phyloP scores from a whole-genome alignment of 371 early-diverging fungal species.

The Haplosporangium sp. region DNA sequence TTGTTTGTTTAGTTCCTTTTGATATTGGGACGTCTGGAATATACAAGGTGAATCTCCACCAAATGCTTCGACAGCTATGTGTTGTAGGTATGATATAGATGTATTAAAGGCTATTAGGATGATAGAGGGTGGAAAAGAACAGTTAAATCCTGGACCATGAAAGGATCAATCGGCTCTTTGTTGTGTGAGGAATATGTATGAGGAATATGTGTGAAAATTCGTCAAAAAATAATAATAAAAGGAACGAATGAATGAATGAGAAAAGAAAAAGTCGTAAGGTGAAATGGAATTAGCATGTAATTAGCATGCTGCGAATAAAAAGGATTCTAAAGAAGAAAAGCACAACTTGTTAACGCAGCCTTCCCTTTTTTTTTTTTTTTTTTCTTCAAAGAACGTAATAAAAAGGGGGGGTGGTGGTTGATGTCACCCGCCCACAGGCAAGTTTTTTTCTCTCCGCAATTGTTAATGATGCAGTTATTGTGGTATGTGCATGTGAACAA shows the following conservation, averaged over 20 bases:
- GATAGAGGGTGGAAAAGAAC: background rate
- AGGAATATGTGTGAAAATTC: background rate
- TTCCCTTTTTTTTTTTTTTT: background rate
- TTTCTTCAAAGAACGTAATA: conserved; percentile 1
- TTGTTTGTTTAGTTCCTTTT: background rate
- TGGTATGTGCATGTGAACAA: background rate
- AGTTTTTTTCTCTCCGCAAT: background rate
- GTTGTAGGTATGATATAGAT: background rate
- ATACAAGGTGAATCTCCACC: no score
- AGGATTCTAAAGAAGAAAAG: background rate
- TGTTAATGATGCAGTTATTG: background rate
- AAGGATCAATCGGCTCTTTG: background rate
- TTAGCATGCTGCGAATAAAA: no score
- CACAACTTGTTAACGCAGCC: background rate
- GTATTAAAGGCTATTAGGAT: background rate
- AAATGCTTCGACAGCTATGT: background rate
- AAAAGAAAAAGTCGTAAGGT: background rate
- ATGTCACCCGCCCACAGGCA: conserved; percentile 1
- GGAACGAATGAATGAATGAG: background rate
- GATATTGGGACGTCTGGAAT: background rate
- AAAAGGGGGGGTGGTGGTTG: conserved; percentile 9
- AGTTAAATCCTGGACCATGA: background rate
- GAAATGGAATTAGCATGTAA: conserved; percentile 4
- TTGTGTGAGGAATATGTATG: background rate
- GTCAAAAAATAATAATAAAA: background rate